These are phyloP conservation scores for Monilinia aucupariae DNA, from an alignment of 2,329 filamentous ascomycete genomes.

Conservation along the genomic window DNA sequence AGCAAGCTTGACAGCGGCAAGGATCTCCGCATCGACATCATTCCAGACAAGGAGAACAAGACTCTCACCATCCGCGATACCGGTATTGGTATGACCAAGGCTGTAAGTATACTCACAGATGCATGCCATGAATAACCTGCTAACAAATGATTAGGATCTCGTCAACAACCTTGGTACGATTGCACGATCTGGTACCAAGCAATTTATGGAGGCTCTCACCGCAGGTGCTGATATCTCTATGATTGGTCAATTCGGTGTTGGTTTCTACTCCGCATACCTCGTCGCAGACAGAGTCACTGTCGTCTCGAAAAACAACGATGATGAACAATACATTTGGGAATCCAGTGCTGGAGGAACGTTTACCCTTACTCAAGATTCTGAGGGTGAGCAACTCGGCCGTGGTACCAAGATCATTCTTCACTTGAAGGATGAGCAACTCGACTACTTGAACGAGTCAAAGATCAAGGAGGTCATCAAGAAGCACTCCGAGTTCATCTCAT, in stretches of 20 bases:
- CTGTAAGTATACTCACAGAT: slow-evolving; percentile 58
- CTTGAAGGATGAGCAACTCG: slow-evolving; percentile 98
- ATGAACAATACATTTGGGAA: slow-evolving; percentile 99
- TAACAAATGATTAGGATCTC: slow-evolving; percentile 64
- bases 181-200: slow-evolving; percentile 98
- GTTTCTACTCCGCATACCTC: slow-evolving; percentile 99
- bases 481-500: slow-evolving; percentile 99
- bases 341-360: slow-evolving; percentile 96
- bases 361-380: slow-evolving; percentile 83
- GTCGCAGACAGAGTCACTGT: slow-evolving; percentile 95
- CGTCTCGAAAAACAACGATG: slow-evolving; percentile 98
- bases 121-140: slow-evolving; percentile 23
- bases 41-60: slow-evolving; percentile 95
- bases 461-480: slow-evolving; percentile 99
- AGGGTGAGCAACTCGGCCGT: slow-evolving; percentile 84
- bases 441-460: slow-evolving; percentile 98
- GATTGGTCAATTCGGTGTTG: slow-evolving; percentile 99
- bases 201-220: slow-evolving; percentile 99
- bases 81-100: slow-evolving; percentile 99
- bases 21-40: slow-evolving; percentile 98
- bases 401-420: slow-evolving; percentile 98
- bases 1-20: slow-evolving; percentile 96
- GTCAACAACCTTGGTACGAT: slow-evolving; percentile 99
- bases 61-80: slow-evolving; percentile 95
- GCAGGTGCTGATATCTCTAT: slow-evolving; percentile 99